Evolutionary conservation across 495 filamentous ascomycete species (phyloP), one percentile per base, ranked within the genome.

Genomic region (Acidomyces sp.): DNA sequence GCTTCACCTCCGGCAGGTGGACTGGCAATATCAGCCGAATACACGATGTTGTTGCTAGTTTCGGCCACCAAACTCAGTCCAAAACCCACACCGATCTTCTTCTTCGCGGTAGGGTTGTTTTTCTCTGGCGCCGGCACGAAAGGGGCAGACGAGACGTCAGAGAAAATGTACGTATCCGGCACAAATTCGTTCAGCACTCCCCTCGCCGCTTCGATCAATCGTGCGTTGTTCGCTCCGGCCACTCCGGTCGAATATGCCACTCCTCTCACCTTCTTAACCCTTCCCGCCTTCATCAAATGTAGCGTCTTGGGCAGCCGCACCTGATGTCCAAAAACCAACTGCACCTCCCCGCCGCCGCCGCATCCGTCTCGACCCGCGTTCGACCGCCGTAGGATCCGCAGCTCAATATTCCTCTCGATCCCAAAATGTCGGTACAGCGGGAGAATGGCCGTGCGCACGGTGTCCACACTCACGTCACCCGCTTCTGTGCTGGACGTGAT

Each of bases 241-340:
- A 95, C 84, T 19, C 90, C 90, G 3, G 82, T 83, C 19, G 80
- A 79, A 60, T 95, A 95, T 16, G 88, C 88, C 2, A 96, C 87
- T 34, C 90, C 90, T 39, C 92, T 73, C 38, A 99, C 77, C 49
- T 76, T 70, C 67, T 88, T 90, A 43, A 99, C 80, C 37, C 84
- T 65, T 3, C 90, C 90, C 0, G 85, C 70, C 54, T 88, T 85
- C 53, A 96, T 70, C 31, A 77, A 45, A 58, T 99, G 90, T 56
- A 99, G 66, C 31, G 92, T 96, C 65, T 90, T 93, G 11, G 92
- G 87, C 28, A 95, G 65, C 27, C 88, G 76, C 7, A 95, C 74
- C 62, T 99, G 90, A 49, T 85, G 82, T 12, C 77, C 85, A 56
- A 99, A 96, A 16, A 82, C 68, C 38, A 99, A 63, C 61, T 93